Base-by-base conservation (phyloP, 768 basidiomycete genomes). In the Pulveroboletus sp. region DNA sequence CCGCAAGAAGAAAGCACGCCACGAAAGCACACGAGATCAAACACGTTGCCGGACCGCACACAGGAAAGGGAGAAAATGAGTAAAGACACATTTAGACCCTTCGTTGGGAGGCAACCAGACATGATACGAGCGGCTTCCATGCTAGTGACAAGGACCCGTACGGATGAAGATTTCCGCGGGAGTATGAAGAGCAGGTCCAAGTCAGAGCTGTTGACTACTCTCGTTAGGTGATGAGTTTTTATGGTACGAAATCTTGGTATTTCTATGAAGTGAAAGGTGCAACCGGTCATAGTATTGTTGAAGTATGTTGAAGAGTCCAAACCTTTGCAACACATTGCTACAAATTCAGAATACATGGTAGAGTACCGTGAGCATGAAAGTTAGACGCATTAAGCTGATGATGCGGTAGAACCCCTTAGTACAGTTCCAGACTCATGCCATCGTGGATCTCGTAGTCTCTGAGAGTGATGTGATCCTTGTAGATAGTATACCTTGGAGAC, bases 381-480 rank as follows among this genome's bases (percentile, higher is more conserved):
- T 17, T 39, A 17, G 24, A 51, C 41, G 43, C 44, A 39, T 58
- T 27, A 37, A 31, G 40, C 27, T 26, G 26, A 44, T 42, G 30
- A 31, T 39, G 27, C 28, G 6, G 43, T 27, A 11, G 32, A 35
- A 11, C 21, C 24, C 33, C 37, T 48, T 71, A 93, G 71, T 93
- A 90, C 89, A 94, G 83, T 75, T 94, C 91, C 67, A 94, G 73
- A 65, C 88, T 92, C 89, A 90, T 92, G 39, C 91, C 91, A 62
- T 94, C 89, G 64, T 92, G 69, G 56, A 94, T 93, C 73, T 94
- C 92, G 61, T 94, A 95, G 71, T 95, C 92, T n/a, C 74, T 58
- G 7, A 94, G 80, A 11, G 89, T 91, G 62, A 95, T 93, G 65
- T 98, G 93, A 67, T 99, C 94, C 71, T 98, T 98, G 76, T 84